Evolutionary conservation across 2,329 filamentous ascomycete species (phyloP).

Genomic region (Cercospora brassicicola): DNA sequence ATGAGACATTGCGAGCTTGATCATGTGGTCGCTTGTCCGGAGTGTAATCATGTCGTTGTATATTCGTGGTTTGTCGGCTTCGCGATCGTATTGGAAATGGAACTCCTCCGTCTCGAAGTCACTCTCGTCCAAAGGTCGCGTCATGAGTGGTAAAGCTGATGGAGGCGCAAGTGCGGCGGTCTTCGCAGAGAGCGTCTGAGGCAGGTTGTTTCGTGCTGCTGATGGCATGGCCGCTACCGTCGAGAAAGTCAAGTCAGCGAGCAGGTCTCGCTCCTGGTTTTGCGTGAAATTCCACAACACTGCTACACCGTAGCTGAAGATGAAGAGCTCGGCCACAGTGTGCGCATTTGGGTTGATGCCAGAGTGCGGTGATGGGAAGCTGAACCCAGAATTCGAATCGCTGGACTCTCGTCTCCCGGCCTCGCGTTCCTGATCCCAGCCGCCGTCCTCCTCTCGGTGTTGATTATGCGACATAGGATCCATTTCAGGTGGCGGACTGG

Average conservation of each 20-base stretch:
- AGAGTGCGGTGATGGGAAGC: slow-evolving; percentile 50
- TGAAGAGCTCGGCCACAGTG: slow-evolving; percentile 89
- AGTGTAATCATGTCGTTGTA: slow-evolving; percentile 99
- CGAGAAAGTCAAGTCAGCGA: slow-evolving; percentile 91
- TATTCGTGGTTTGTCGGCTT: slow-evolving; percentile 82
- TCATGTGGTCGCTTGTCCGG: slow-evolving; percentile 94
- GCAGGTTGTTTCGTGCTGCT: slow-evolving; percentile 17
- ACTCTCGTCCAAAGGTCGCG: slow-evolving; percentile 76
- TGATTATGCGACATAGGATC: slow-evolving; percentile 18
- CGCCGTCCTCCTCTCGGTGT: slow-evolving; percentile 17
- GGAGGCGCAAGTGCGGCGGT: slow-evolving; percentile 36
- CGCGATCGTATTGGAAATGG: slow-evolving; percentile 91
- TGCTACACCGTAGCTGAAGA: slow-evolving; percentile 94
- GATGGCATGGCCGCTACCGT: slow-evolving; percentile 28
- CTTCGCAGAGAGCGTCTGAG: slow-evolving; percentile 30
- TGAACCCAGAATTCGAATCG: slow-evolving; percentile 41
- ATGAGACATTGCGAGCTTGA: slow-evolving; percentile 95
- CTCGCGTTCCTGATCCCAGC: slow-evolving; percentile 25
- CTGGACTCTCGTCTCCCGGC: slow-evolving; percentile 30
- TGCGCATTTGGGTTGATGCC: slow-evolving; percentile 69
- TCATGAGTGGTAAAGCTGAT: slow-evolving; percentile 65
- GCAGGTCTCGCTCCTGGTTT: slow-evolving; percentile 90
- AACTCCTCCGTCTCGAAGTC: slow-evolving; percentile 98
- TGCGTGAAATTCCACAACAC: slow-evolving; percentile 99
- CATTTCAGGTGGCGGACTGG: slow-evolving; percentile 21